Evolutionary conservation across 192 early-diverging fungal genomes (phyloP).

Genomic region (Coemansia umbellata): DNA sequence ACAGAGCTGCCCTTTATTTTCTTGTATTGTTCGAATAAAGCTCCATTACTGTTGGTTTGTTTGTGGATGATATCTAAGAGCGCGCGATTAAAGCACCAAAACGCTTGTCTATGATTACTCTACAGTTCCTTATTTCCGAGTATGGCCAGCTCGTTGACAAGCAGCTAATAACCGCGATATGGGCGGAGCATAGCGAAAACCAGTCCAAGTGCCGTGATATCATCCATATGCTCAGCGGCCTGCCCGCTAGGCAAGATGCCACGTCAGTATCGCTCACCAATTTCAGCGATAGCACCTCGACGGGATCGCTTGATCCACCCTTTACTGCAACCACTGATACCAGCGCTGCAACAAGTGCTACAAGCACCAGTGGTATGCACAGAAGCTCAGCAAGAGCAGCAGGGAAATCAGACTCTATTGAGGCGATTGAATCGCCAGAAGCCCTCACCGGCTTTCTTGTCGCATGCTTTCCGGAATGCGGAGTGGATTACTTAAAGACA

Average conservation of each 20-base stretch:
- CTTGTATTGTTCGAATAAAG: too few relatives aligned
- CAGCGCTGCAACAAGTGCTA: not conserved
- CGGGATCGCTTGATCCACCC: not conserved
- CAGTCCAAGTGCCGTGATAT: constrained; percentile 31
- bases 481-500: constrained; percentile 26
- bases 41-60: not conserved
- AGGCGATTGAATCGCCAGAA: constrained; percentile 29
- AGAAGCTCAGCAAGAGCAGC: constrained; percentile 1
- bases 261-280: not conserved
- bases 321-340: not conserved
- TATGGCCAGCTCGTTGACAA: constrained; percentile 36
- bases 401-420: not conserved
- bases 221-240: constrained; percentile 38
- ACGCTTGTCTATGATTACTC: constrained; percentile 10
- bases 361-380: constrained; percentile 4
- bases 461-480: constrained; percentile 47
- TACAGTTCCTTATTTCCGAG: constrained; percentile 25
- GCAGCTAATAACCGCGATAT: constrained; percentile 35
- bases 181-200: constrained; percentile 34
- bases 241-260: not conserved
- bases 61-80: not conserved
- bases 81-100: not conserved
- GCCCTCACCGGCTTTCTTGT: constrained; percentile 26
- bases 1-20: too few relatives aligned
- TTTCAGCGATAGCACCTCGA: not conserved